A percentile compares a stretch with the other conserved stretches of the same genome.
phyloP scores from a whole-genome alignment of 2,329 filamentous ascomycete species.

The Clonostachys solani region DNA sequence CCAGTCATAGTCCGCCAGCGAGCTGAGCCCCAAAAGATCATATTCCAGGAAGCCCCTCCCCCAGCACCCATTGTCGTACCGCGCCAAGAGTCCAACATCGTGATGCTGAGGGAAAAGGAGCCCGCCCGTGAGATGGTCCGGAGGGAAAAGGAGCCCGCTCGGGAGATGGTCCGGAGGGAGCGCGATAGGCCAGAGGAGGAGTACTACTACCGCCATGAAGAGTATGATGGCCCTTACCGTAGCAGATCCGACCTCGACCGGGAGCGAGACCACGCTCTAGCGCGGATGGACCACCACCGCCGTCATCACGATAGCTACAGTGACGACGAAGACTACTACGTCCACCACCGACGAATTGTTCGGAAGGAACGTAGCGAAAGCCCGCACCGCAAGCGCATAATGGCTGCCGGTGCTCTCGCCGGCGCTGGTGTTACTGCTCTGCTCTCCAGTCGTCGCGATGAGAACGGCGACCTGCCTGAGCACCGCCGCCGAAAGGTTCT shows the following conservation, averaged over 20 bases:
- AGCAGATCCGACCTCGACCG: slow-evolving; percentile 17
- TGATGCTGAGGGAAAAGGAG: slow-evolving; percentile 38
- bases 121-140: slow-evolving; percentile 27
- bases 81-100: slow-evolving; percentile 36
- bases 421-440: slow-evolving; percentile 60
- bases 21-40: slow-evolving; percentile 54
- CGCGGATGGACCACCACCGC: slow-evolving; percentile 31
- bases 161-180: slow-evolving; percentile 21
- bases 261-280: slow-evolving; percentile 23
- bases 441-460: slow-evolving; percentile 47
- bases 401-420: slow-evolving; percentile 62
- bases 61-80: slow-evolving; percentile 47
- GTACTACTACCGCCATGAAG: slow-evolving; percentile 46
- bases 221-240: slow-evolving; percentile 35
- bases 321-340: slow-evolving; percentile 44
- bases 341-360: slow-evolving; percentile 35
- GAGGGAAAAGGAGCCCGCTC: slow-evolving; percentile 31
- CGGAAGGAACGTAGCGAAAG: slow-evolving; percentile 47
- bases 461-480: slow-evolving; percentile 42
- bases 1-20: slow-evolving; percentile 55
- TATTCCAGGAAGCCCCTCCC: slow-evolving; percentile 52
- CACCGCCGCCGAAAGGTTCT: slow-evolving; percentile 54
- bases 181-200: slow-evolving; percentile 38
- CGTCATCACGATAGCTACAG: slow-evolving; percentile 35
- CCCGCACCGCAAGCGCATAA: slow-evolving; percentile 50